phyloP scores from a whole-genome alignment of 306 rosid genomes.

The Boehmeria nivea region DNA sequence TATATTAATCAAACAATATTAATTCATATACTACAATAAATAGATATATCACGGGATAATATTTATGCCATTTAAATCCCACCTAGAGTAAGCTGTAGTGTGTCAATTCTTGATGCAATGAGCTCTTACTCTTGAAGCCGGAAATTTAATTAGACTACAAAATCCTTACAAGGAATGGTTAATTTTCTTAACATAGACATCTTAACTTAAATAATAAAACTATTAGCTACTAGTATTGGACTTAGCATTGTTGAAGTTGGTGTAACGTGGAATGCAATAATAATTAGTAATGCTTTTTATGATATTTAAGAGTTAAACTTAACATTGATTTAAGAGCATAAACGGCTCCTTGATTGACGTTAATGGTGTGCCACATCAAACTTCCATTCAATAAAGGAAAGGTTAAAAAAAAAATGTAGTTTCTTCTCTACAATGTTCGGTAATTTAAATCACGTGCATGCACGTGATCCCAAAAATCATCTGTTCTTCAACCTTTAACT shows the following conservation, averaged over 20 bases:
- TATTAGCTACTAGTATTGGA: background rate
- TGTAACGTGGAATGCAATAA: background rate
- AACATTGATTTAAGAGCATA: conserved; percentile 2
- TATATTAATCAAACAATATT: too few species aligned
- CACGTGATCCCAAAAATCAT: conserved; percentile 25
- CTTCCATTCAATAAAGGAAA: conserved; percentile 7
- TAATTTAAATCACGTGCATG: conserved; percentile 7
- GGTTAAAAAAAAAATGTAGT: background rate
- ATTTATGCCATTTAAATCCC: too few species aligned
- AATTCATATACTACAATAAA: too few species aligned
- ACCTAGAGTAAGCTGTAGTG: too few species aligned
- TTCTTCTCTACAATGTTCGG: background rate
- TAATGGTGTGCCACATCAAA: conserved; percentile 12
- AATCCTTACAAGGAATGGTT: too few species aligned
- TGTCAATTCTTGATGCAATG: too few species aligned
- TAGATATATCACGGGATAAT: too few species aligned
- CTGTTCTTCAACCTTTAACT: background rate
- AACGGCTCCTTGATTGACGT: conserved; percentile 35
- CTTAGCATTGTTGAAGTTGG: background rate
- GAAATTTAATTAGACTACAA: too few species aligned
- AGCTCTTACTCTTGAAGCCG: too few species aligned
- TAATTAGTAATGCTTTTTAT: conserved; percentile 4
- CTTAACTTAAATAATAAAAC: too few species aligned
- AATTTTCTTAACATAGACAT: too few species aligned
- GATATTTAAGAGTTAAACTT: conserved; percentile 1